phyloP scores from a whole-genome alignment of 208 protist species.

The Wallacemonas sp. region DNA sequence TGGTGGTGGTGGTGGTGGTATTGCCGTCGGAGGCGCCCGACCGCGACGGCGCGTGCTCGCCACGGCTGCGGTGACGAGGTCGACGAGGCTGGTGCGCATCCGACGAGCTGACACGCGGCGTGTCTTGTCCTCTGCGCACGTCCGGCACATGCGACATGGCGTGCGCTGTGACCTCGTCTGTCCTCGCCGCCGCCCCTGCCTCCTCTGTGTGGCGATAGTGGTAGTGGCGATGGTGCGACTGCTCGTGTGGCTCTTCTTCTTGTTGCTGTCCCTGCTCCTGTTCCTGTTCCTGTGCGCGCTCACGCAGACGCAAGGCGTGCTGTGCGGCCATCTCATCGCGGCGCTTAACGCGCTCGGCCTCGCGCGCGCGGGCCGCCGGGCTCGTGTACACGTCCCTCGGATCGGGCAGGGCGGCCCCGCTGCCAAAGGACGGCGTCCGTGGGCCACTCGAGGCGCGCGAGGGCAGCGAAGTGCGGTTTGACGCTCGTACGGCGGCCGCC shows the following conservation, averaged over 20 bases:
- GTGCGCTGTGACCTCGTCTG: too few species aligned
- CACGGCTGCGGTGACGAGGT: too few species aligned
- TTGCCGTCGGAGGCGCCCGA: too few species aligned
- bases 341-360: neutral
- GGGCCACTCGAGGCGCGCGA: neutral
- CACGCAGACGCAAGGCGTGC: neutral
- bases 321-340: slow-evolving; percentile 3
- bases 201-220: too few species aligned
- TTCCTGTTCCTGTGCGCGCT: neutral
- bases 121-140: too few species aligned
- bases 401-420: neutral
- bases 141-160: too few species aligned
- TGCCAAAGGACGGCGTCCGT: neutral
- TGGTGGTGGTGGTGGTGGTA: too few species aligned
- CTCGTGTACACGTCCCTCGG: neutral
- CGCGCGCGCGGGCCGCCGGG: neutral
- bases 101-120: too few species aligned
- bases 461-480: neutral
- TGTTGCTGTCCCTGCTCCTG: neutral
- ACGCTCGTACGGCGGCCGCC: neutral
- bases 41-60: too few species aligned
- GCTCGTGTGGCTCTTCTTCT: neutral
- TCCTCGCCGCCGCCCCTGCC: too few species aligned
- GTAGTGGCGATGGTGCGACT: too few species aligned
- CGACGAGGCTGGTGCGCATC: too few species aligned